Base-by-base conservation (phyloP, 1,139 yeast genomes). In the Hansenula lynferdii region DNA sequence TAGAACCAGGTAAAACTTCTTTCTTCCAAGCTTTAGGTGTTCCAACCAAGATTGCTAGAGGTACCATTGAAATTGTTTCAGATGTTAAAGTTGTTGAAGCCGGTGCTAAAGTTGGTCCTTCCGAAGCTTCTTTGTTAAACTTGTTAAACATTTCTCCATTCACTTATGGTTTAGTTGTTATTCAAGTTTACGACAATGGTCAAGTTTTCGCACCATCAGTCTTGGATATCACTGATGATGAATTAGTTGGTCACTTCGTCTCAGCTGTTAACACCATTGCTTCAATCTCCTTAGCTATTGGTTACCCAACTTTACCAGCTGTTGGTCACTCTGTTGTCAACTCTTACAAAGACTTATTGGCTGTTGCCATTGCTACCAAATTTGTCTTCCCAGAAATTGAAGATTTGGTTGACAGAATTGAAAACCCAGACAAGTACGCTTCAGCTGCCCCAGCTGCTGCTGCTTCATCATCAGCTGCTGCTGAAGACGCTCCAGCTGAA, bases 1-100 rank as follows among this genome's bases (percentile, higher is more conserved):
- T 94, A 96, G 98, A 92, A 78, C 99, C 99, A 72, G 97, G 97
- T 83, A 92, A 92, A 89, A 92, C 99, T 66, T 92, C 98, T 69
- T 92, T 92, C 95, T 92, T 92, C 97, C 99, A 92, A 83, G 98
- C 99, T 69, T 84, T 92, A 65, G 97, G 97, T 86, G 97, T 92
- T 66, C 98, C 98, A 81, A 92, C 99, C 86, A 92, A 92, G 94
- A 92, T 92, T 89, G 94, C 96, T 75, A 90, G 99, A 85, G 99
- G 99, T 92, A 87, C 96, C 75, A 92, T 92, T 84, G 99, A 92
- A 78, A 92, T 92, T 75, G 90, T 87, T 71, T 75, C 85, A 60
- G 98, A 94, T 68, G 96, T 92, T 65, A 86, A 86, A 80, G 96
- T 92, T 68, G 96, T 90, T 65, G 80, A 74, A 54, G 79, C 83